Percentiles rank a stretch among this genome's conserved stretches.
Evolutionary conservation across 2,329 filamentous ascomycete genomes (phyloP).

Genomic region (Exophiala aquamarina): DNA sequence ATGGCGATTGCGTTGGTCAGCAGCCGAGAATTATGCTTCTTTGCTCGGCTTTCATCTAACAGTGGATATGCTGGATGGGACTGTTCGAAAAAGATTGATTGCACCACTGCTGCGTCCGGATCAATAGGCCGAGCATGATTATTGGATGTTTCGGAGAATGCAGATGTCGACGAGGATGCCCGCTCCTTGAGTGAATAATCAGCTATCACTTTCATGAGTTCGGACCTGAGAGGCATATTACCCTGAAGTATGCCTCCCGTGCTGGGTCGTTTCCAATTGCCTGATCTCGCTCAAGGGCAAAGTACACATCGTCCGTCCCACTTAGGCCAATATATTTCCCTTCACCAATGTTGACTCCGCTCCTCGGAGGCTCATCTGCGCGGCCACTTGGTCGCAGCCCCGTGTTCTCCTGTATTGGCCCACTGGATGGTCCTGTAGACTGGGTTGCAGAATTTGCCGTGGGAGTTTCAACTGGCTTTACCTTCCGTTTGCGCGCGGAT

Average conservation of each 20-base stretch:
- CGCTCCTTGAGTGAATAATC: slow-evolving; percentile 7
- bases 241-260: slow-evolving; percentile 16
- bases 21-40: slow-evolving; percentile 10
- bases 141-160: slow-evolving; percentile 2
- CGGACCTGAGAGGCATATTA: background rate
- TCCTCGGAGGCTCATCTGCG: background rate
- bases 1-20: slow-evolving; percentile 13
- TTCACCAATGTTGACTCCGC: background rate
- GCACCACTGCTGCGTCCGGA: slow-evolving; percentile 1
- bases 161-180: slow-evolving; percentile 6
- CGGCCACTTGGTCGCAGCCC: background rate
- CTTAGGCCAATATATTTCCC: slow-evolving; percentile 17
- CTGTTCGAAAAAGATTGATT: slow-evolving; percentile 8
- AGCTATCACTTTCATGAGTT: background rate
- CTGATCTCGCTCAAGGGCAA: slow-evolving; percentile 11
- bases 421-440: background rate
- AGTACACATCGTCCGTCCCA: slow-evolving; percentile 20
- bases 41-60: slow-evolving; percentile 10
- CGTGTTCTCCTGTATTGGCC: background rate
- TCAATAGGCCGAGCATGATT: slow-evolving; percentile 8
- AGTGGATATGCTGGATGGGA: slow-evolving; percentile 12
- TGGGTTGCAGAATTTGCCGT: background rate
- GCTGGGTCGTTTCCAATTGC: slow-evolving; percentile 16
- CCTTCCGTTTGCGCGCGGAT: slow-evolving; percentile 13
- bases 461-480: background rate